These are phyloP conservation scores for Penicillium dipodomyicola DNA, from an alignment of 495 filamentous ascomycete species.

Conservation along the genomic window DNA sequence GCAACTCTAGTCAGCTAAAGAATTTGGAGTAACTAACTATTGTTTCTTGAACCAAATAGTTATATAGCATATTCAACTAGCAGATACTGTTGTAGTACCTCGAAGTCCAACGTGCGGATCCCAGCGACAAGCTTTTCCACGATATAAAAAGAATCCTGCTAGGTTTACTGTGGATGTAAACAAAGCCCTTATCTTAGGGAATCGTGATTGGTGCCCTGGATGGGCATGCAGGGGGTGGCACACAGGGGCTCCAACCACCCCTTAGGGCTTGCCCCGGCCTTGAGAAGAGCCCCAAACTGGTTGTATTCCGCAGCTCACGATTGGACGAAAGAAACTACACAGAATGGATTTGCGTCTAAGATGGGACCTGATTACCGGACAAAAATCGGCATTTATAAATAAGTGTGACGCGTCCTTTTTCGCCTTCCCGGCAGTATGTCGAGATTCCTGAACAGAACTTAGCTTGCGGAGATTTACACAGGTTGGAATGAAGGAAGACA, in stretches of 20 bases:
- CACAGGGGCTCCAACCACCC: not conserved
- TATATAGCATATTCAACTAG: not conserved
- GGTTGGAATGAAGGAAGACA: constrained; percentile 9
- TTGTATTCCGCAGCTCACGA: not conserved
- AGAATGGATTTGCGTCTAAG: too few species aligned
- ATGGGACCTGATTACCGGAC: not conserved
- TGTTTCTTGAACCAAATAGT: not conserved
- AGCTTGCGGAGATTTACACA: constrained; percentile 2
- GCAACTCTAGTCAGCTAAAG: too few species aligned
- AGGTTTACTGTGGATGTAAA: not conserved
- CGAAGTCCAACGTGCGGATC: not conserved
- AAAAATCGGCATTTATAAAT: not conserved
- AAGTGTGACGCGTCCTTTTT: constrained; percentile 8
- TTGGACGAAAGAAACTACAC: too few species aligned
- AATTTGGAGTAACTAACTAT: not conserved
- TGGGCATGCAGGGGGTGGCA: constrained; percentile 9
- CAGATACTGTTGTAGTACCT: not conserved
- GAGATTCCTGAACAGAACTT: constrained; percentile 13
- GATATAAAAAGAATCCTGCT: not conserved
- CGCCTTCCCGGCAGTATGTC: constrained; percentile 2
- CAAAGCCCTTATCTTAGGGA: not conserved
- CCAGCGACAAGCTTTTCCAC: not conserved
- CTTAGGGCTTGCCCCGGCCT: not conserved
- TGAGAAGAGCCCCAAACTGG: not conserved
- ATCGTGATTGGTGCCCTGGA: constrained; percentile 4